A percentile compares a stretch with the other conserved stretches of the same genome.
Evolutionary conservation across 2,329 filamentous ascomycete genomes (phyloP).

Genomic region (Botrytis squamosa): DNA sequence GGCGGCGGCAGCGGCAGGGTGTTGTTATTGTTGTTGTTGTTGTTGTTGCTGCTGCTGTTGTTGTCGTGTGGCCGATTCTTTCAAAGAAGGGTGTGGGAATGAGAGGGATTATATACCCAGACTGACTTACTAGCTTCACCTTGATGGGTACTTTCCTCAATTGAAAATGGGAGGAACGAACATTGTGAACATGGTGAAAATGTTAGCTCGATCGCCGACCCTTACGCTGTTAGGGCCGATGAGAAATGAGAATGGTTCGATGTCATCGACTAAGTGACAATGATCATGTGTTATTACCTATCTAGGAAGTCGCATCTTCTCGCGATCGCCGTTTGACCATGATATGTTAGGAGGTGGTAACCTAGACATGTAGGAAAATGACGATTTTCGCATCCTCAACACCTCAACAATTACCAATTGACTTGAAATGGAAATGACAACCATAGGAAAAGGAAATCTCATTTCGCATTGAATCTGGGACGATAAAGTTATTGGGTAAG

Average conservation of each 20-base stretch:
- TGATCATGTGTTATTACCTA: background rate
- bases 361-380: background rate
- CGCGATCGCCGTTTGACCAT: background rate
- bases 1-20: background rate
- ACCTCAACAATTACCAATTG: background rate
- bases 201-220: too few relatives aligned
- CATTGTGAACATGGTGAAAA: background rate
- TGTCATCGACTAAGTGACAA: background rate
- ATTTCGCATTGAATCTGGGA: background rate
- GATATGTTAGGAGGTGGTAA: background rate
- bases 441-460: background rate
- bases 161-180: background rate
- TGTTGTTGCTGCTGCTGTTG: background rate
- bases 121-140: background rate
- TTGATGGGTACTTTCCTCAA: background rate
- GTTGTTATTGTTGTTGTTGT: background rate
- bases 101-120: background rate
- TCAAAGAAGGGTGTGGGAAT: background rate
- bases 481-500: background rate
- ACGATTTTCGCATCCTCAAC: background rate
- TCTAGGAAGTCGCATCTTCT: background rate
- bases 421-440: background rate
- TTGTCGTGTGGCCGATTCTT: background rate
- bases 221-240: background rate
- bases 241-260: background rate